Percentiles rank a stretch among this genome's conserved stretches.
These are phyloP conservation scores for Mimosa pudica DNA, from an alignment of 306 rosid genomes.

Conservation along the genomic window DNA sequence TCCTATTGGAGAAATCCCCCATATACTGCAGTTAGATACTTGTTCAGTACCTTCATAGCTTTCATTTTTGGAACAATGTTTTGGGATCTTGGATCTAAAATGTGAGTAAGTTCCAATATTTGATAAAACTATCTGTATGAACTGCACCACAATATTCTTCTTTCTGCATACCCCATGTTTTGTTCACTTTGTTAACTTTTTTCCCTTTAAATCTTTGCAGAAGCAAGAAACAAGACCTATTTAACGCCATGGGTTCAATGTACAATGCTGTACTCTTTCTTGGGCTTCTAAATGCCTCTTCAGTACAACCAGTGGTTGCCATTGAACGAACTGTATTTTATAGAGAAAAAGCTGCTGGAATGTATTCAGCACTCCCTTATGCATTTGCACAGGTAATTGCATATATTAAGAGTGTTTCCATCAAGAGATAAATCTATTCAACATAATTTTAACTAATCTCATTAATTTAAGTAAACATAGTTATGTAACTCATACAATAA, in stretches of 20 bases:
- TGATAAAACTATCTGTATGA: too few species aligned
- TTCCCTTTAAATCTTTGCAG: too few species aligned
- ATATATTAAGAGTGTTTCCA: too few species aligned
- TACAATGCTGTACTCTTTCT: slow-evolving; percentile 54
- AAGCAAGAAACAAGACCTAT: slow-evolving; percentile 38
- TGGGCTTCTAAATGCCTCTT: slow-evolving; percentile 51
- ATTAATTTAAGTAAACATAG: too few species aligned
- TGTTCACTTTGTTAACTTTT: too few species aligned
- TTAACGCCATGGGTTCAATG: slow-evolving; percentile 61
- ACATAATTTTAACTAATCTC: too few species aligned
- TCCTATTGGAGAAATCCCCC: slow-evolving; percentile 64
- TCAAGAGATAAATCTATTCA: too few species aligned
- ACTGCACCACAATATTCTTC: too few species aligned
- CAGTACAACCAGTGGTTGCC: slow-evolving; percentile 61
- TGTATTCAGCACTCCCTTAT: slow-evolving; percentile 70
- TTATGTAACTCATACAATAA: too few species aligned
- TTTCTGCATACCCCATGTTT: too few species aligned
- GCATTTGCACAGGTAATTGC: slow-evolving; percentile 59
- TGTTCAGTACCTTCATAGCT: slow-evolving; percentile 45
- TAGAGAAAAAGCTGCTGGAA: slow-evolving; percentile 69
- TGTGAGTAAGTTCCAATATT: slow-evolving; percentile 30
- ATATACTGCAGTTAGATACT: slow-evolving; percentile 51
- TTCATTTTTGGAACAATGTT: slow-evolving; percentile 50
- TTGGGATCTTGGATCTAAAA: slow-evolving; percentile 52
- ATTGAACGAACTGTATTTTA: slow-evolving; percentile 63